Percentiles rank a stretch among this genome's conserved stretches.
Evolutionary conservation across 306 rosid species (phyloP).

Genomic region (Pyrus betulifolia): DNA sequence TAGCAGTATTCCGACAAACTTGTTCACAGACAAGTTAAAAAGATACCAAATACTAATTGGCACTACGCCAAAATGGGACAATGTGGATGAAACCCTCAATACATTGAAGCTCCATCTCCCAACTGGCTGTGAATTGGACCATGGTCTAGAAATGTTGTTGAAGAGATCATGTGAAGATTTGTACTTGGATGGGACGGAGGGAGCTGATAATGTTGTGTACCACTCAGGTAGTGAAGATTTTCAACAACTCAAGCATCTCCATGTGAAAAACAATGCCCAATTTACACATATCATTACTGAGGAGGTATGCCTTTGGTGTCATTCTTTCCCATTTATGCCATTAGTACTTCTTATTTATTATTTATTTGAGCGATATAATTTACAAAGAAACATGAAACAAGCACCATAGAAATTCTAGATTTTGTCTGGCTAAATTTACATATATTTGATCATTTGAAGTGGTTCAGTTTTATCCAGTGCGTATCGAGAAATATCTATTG

Average conservation of each 20-base stretch:
- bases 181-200: conserved; percentile 29
- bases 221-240: conserved; percentile 29
- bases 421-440: no score
- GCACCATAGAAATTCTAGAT: no score
- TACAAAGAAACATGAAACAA: no score
- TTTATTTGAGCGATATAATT: no score
- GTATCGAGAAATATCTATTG: no score
- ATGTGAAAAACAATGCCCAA: conserved; percentile 15
- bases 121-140: conserved; percentile 10
- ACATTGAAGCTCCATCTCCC: conserved; percentile 18
- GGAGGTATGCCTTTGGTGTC: background rate
- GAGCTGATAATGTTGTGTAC: conserved; percentile 12
- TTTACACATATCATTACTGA: background rate
- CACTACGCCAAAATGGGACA: background rate
- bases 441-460: no score
- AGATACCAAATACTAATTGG: conserved; percentile 33
- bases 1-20: conserved; percentile 2
- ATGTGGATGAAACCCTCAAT: background rate
- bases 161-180: conserved; percentile 25
- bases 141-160: conserved; percentile 22
- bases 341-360: no score
- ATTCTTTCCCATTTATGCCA: no score
- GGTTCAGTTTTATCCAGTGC: no score
- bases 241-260: conserved; percentile 31
- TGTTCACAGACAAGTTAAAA: conserved; percentile 10